A percentile compares a stretch with the other conserved stretches of the same genome.
These are phyloP conservation scores for Dictyostelium capitatum DNA, from an alignment of 78 protist genomes.

Conservation along the genomic window DNA sequence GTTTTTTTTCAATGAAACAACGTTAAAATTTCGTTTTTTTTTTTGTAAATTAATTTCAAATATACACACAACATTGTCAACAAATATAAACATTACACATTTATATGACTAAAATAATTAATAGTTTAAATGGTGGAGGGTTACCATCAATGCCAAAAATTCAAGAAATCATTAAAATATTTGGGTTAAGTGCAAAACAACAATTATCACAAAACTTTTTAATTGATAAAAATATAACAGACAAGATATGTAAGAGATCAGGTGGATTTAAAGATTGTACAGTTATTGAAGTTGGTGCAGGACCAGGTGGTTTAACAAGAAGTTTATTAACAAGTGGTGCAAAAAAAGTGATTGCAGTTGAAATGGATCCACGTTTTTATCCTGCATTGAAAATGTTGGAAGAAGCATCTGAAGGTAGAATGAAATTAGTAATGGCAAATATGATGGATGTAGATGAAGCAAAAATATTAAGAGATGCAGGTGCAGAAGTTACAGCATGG, in stretches of 20 bases:
- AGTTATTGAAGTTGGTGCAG: slow-evolving; percentile 92
- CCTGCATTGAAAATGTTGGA: slow-evolving; percentile 80
- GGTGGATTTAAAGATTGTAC: slow-evolving; percentile 78
- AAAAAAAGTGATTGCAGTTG: slow-evolving; percentile 68
- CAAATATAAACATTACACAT: too few species aligned
- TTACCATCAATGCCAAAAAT: slow-evolving; percentile 83
- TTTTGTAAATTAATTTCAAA: too few species aligned
- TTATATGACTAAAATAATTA: too few species aligned
- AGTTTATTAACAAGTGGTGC: slow-evolving; percentile 62
- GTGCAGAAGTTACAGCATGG: background rate
- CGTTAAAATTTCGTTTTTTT: too few species aligned
- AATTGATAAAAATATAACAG: slow-evolving; percentile 81
- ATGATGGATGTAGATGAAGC: slow-evolving; percentile 71
- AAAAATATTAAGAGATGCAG: background rate
- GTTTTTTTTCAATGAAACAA: too few species aligned
- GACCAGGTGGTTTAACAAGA: slow-evolving; percentile 89
- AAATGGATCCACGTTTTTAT: slow-evolving; percentile 83
- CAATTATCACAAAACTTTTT: slow-evolving; percentile 88
- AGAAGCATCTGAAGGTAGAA: slow-evolving; percentile 60
- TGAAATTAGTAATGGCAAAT: slow-evolving; percentile 73
- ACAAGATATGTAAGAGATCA: slow-evolving; percentile 34
- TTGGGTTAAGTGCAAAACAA: slow-evolving; percentile 80
- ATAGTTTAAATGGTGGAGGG: too few species aligned
- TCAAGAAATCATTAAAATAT: slow-evolving; percentile 73
- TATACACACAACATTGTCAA: too few species aligned